Base-by-base conservation (phyloP, 345 rosid genomes). In the Moringa oleifera region DNA sequence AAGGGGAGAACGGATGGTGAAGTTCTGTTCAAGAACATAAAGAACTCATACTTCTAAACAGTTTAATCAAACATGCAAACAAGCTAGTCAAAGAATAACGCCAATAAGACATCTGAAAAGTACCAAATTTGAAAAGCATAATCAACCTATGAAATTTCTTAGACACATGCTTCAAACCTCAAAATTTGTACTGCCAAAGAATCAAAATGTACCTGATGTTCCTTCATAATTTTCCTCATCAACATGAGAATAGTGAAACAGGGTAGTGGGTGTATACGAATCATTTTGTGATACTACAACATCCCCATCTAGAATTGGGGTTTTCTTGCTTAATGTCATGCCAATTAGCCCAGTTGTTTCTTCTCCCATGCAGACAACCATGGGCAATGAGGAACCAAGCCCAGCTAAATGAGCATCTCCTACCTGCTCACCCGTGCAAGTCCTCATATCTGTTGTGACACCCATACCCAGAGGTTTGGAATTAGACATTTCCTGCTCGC, bases 241-340 rank as follows among this genome's bases (percentile, higher is more conserved):
- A 63, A 58, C 71, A 54, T 65, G 65, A 60, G 50, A 63, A 77
- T 61, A 13, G 7, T 50, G 62, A 64, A 24, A 23, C 2, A 52
- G 37, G 60, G 45, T 69, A 56, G 67, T 57, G 63, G 62, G 55
- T 60, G 73, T 64, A 61, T 25, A 47, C 50, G 76, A 72, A 73
- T 58, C 70, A 69, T 70, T 68, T 53, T 74, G 78, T 61, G 70
- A 64, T 62, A 70, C 67, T 71, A 60, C 73, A 71, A 66, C 71
- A 54, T 66, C 58, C 77, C 63, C 66, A 64, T 77, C 80, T 18
- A 73, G 61, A 25, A 64, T 46, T 6, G 83, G 87, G 7, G 79
- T 81, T 71, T 84, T 83, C 80, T 74, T 83, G 62, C 62, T 68
- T 63, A 84, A 67, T 55, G 85, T 79, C 77, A 79, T 61, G 76